Evolutionary conservation across 2,329 filamentous ascomycete species (phyloP).

Genomic region (Elsinoe australis): DNA sequence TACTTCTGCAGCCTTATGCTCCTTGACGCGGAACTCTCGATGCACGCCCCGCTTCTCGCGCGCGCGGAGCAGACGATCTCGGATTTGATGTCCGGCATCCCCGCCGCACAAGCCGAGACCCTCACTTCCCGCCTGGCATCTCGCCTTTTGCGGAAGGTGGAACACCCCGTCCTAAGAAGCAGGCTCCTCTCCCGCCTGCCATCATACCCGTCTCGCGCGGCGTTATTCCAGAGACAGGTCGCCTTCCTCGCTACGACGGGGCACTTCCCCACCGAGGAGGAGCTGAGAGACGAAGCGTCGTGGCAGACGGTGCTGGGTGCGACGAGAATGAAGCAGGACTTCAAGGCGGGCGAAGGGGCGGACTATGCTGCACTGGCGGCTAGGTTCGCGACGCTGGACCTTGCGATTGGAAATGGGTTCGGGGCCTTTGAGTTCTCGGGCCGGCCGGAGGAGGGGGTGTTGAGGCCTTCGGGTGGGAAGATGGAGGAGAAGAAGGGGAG

Average conservation of each 20-base stretch:
- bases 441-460: too few relatives aligned
- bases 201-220: slow-evolving; percentile 41
- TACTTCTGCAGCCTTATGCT: slow-evolving; percentile 1
- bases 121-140: neutral
- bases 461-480: too few relatives aligned
- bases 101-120: neutral
- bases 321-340: slow-evolving; percentile 31
- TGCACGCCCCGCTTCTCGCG: neutral
- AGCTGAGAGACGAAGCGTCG: neutral
- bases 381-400: slow-evolving; percentile 61
- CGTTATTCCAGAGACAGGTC: slow-evolving; percentile 58
- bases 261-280: neutral
- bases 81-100: neutral
- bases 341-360: slow-evolving; percentile 48
- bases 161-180: slow-evolving; percentile 46
- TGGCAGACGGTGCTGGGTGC: neutral
- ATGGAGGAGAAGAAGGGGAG: too few relatives aligned
- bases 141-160: too few relatives aligned
- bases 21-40: neutral
- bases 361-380: slow-evolving; percentile 64
- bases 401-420: slow-evolving; percentile 61
- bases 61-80: neutral
- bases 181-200: slow-evolving; percentile 55
- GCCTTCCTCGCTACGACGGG: slow-evolving; percentile 56
- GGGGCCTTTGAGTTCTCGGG: slow-evolving; percentile 26